Percentiles rank a stretch among this genome's conserved stretches.
Conservation (phyloP, 208 protist genomes). For the Trypanosoma scelopori region DNA sequence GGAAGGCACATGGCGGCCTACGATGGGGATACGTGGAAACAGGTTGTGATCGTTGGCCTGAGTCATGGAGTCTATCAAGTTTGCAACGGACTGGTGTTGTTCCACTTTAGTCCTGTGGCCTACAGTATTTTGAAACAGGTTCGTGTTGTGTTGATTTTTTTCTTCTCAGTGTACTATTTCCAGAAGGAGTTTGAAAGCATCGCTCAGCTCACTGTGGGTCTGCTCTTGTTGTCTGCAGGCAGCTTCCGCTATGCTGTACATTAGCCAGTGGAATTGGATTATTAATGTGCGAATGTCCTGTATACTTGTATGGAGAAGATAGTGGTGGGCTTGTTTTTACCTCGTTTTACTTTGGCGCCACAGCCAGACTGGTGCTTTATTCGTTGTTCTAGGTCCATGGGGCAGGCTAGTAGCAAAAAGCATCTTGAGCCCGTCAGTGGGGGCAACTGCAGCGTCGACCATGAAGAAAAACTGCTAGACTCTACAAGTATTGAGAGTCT, state of each 20-base stretch:
- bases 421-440: constrained; percentile 15
- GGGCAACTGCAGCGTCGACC: constrained; percentile 23
- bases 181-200: constrained; percentile 16
- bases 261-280: neutral
- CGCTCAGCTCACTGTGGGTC: constrained; percentile 12
- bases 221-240: constrained; percentile 16
- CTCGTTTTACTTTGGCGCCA: neutral
- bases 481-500: constrained; percentile 80
- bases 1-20: constrained; percentile 7
- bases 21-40: constrained; percentile 11
- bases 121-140: constrained; percentile 28
- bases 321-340: neutral
- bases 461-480: constrained; percentile 57
- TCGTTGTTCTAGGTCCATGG: constrained; percentile 25
- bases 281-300: too few relatives aligned
- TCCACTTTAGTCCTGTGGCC: constrained; percentile 19
- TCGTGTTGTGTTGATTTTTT: constrained; percentile 24
- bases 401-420: constrained; percentile 31
- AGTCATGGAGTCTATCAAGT: constrained; percentile 21
- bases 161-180: constrained; percentile 25
- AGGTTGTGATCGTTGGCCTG: constrained; percentile 4
- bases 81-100: constrained; percentile 21
- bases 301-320: neutral
- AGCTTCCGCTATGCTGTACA: constrained; percentile 9
- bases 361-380: neutral